phyloP scores from a whole-genome alignment of 202 grass and related monocot species.

The Carex arenaria region DNA sequence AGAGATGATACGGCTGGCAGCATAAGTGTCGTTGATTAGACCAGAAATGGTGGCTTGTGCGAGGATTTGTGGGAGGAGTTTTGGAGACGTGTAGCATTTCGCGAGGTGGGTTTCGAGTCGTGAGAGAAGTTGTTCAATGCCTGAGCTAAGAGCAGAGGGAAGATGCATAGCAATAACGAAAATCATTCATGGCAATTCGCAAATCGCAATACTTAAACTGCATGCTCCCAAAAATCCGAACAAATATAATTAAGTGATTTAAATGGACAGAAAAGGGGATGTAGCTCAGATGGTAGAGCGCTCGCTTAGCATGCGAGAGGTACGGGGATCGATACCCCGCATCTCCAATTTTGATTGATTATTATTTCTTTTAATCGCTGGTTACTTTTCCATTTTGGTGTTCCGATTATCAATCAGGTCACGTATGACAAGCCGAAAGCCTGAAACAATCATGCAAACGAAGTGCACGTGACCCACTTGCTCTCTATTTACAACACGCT shows the following conservation, averaged over 20 bases:
- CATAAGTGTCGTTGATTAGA: constrained; percentile 68
- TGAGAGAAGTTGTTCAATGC: constrained; percentile 27
- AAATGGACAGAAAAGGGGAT: not conserved
- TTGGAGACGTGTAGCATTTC: constrained; percentile 39
- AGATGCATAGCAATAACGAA: not conserved
- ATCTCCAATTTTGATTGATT: not conserved
- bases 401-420: not conserved
- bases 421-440: not conserved
- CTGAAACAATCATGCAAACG: not conserved
- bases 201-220: not conserved
- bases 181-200: not conserved
- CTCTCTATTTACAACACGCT: not conserved
- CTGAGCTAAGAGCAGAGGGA: not conserved
- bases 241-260: too few relatives aligned
- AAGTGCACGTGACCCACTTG: not conserved
- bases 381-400: too few relatives aligned
- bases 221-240: not conserved
- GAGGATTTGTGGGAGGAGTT: constrained; percentile 47
- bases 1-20: constrained; percentile 63
- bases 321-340: constrained; percentile 36
- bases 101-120: constrained; percentile 65
- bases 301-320: constrained; percentile 41
- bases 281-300: constrained; percentile 29
- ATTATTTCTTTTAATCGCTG: too few relatives aligned
- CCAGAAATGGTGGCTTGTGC: constrained; percentile 42